Evolutionary conservation across 2,329 filamentous ascomycete species (phyloP).

Genomic region (Canariomyces notabilis): DNA sequence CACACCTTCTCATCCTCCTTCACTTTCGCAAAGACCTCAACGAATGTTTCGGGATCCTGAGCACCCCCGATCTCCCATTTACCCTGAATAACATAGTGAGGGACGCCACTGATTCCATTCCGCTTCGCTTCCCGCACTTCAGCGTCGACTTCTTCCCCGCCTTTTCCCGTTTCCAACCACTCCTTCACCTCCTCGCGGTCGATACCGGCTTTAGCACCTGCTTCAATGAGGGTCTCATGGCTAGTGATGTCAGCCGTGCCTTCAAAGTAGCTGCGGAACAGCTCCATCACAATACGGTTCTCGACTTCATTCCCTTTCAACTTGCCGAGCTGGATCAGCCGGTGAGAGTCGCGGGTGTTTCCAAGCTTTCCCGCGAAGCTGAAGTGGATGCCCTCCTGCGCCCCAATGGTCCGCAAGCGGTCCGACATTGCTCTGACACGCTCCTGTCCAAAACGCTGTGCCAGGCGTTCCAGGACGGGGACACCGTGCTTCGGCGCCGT

Average conservation of each 20-base stretch:
- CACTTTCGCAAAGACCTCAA: slow-evolving; percentile 49
- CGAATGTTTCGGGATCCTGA: slow-evolving; percentile 62
- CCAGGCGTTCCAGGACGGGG: slow-evolving; percentile 44
- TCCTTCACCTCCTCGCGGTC: slow-evolving; percentile 45
- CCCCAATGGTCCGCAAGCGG: slow-evolving; percentile 49
- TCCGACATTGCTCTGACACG: slow-evolving; percentile 30
- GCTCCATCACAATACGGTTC: slow-evolving; percentile 53
- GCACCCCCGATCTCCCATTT: slow-evolving; percentile 64
- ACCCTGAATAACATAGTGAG: slow-evolving; percentile 67
- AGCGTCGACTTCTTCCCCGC: slow-evolving; percentile 51
- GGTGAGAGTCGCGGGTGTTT: slow-evolving; percentile 69
- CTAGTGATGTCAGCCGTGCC: slow-evolving; percentile 57
- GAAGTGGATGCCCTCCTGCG: slow-evolving; percentile 65
- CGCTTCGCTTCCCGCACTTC: slow-evolving; percentile 47
- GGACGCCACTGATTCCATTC: slow-evolving; percentile 59
- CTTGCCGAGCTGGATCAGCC: slow-evolving; percentile 64
- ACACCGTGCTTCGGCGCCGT: slow-evolving; percentile 44
- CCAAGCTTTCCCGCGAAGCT: slow-evolving; percentile 65
- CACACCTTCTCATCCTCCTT: not conserved
- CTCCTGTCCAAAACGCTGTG: slow-evolving; percentile 58
- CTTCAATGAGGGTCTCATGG: slow-evolving; percentile 46
- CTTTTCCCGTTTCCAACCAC: slow-evolving; percentile 49
- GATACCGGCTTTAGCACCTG: slow-evolving; percentile 49
- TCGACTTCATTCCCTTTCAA: slow-evolving; percentile 44
- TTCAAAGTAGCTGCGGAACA: slow-evolving; percentile 64